Evolutionary conservation across 2,329 filamentous ascomycete species (phyloP).

Genomic region (Epichloe scottii): DNA sequence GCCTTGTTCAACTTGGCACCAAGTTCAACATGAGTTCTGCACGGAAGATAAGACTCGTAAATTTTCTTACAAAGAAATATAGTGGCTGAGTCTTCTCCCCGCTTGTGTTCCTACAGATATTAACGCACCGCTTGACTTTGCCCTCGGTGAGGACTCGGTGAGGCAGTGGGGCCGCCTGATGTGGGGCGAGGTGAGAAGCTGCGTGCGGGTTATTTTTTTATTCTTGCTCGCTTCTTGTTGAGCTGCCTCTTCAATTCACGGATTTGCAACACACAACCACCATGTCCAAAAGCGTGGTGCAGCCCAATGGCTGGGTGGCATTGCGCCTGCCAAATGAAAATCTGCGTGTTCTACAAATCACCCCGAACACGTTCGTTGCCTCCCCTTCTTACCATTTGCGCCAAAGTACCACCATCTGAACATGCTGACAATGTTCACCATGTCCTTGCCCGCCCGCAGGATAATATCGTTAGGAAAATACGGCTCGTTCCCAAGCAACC

Average conservation of each 20-base stretch:
- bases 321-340: slow-evolving; percentile 47
- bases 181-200: slow-evolving; percentile 17
- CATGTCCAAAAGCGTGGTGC: slow-evolving; percentile 22
- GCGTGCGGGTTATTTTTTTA: slow-evolving; percentile 6
- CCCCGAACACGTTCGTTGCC: slow-evolving; percentile 43
- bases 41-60: no score
- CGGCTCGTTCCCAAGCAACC: slow-evolving; percentile 77
- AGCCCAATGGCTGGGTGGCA: slow-evolving; percentile 48
- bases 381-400: background rate
- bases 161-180: background rate
- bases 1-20: no score
- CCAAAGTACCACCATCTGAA: background rate
- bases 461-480: slow-evolving; percentile 86
- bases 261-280: background rate
- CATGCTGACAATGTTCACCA: slow-evolving; percentile 12
- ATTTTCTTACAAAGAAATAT: no score
- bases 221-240: background rate
- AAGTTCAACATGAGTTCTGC: no score
- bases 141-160: background rate
- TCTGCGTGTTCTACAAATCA: slow-evolving; percentile 42
- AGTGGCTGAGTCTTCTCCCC: no score
- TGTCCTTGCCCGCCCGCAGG: slow-evolving; percentile 32
- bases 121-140: no score
- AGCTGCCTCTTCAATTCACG: background rate
- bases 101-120: no score